Percentiles rank a stretch among this genome's conserved stretches.
Evolutionary conservation across 805 yeast genomes (phyloP).

Genomic region (Barnettozyma californica): DNA sequence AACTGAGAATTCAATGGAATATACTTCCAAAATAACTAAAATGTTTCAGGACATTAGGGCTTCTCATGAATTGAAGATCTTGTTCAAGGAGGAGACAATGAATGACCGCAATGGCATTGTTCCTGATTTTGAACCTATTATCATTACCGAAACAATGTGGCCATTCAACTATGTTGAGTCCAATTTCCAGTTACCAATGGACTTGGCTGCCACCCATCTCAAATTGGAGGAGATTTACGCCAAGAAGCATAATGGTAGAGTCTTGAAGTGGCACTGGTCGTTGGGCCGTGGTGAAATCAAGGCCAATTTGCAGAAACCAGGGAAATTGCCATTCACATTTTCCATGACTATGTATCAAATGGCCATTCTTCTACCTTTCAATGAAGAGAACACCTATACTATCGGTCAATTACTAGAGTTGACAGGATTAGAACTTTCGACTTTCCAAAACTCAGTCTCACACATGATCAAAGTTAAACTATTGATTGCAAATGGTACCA

Average conservation of each 20-base stretch:
- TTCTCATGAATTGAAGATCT: conserved; percentile 66
- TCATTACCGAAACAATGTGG: conserved; percentile 90
- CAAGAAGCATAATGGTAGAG: conserved; percentile 77
- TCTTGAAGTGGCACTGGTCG: conserved; percentile 94
- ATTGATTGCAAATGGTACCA: conserved; percentile 57
- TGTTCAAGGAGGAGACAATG: conserved; percentile 45
- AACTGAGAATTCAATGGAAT: conserved; percentile 85
- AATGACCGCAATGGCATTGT: conserved; percentile 29
- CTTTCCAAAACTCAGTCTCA: conserved; percentile 67
- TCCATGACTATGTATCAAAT: conserved; percentile 83
- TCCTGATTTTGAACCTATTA: conserved; percentile 62
- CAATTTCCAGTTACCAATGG: conserved; percentile 57
- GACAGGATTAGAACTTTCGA: conserved; percentile 61
- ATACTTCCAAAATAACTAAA: conserved; percentile 87
- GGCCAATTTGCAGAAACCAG: conserved; percentile 77
- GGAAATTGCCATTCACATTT: conserved; percentile 75
- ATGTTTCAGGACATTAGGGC: conserved; percentile 94
- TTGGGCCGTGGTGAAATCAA: conserved; percentile 87
- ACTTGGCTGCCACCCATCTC: conserved; percentile 57
- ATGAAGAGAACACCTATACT: conserved; percentile 57
- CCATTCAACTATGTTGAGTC: conserved; percentile 46
- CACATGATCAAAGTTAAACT: conserved; percentile 79
- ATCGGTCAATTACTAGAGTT: conserved; percentile 55
- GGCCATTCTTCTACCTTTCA: conserved; percentile 80
- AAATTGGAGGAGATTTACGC: conserved; percentile 66